Base-by-base conservation (phyloP, 441 rosid species). In the Populus hybrid region DNA sequence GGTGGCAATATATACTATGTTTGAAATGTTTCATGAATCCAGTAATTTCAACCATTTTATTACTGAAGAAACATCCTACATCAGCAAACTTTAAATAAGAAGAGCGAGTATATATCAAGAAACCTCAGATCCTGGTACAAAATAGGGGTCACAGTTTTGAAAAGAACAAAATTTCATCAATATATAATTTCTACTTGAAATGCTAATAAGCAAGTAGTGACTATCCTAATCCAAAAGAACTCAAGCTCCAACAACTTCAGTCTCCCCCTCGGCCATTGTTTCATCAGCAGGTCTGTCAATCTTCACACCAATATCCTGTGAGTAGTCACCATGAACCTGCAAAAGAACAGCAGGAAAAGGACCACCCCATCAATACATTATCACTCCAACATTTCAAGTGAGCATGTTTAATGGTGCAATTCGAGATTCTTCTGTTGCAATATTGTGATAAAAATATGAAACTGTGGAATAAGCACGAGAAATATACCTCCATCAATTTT, bases 251-350 rank as follows among this genome's bases (percentile, higher is more conserved):
- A 74, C 70, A 7, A 79, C 82, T 67, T 74, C 82, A 28, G 78
- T 24, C 36, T 69, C 78, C 6, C 42, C 82, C 73, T 92, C 96
- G 1, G 81, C 86, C 80, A 84, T 21, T 20, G 87, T 57, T 80
- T 92, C 95, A 14, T 93, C 98, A 9, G 86, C 95, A 9, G 97
- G 89, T 82, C 97, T 90, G 3, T 93, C 98, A 76, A 93, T 28
- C 81, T 92, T 93, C 80, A 90, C 88, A 79, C 97, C 98, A 77
- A 92, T 81, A 84, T 93, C 98, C 73, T 92, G 92, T 0, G 97
- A 79, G 78, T 87, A 88, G 79, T 93, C 98, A 63, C 98, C 97
- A 68, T 92, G 97, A 67, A 93, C 96, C 97, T 90, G 54, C 67
- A 71, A 6, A 68, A 2, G 57, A 65, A 68, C 40, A 59, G 42